Percentiles rank a stretch among this genome's conserved stretches.
Evolutionary conservation across 75 land plant genomes (phyloP).

Genomic region (Cryptomeria japonica): DNA sequence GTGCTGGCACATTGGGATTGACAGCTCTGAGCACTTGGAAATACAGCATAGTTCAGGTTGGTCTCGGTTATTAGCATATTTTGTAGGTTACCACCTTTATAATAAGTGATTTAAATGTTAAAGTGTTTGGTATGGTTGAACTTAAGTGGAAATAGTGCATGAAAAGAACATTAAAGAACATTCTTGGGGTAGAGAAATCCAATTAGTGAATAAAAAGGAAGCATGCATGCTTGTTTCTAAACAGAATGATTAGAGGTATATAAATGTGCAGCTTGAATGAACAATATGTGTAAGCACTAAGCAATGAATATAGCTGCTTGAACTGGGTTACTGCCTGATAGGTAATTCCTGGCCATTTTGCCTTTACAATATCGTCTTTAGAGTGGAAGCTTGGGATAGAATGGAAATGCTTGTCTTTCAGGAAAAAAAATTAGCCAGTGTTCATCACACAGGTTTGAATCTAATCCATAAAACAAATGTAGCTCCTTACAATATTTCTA

Average conservation of each 20-base stretch:
- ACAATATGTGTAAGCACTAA: background rate
- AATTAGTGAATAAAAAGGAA: background rate
- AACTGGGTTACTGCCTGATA: background rate
- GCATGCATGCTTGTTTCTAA: background rate
- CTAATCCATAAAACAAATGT: background rate
- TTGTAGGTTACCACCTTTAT: background rate
- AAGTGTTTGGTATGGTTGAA: background rate
- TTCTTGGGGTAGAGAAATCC: background rate
- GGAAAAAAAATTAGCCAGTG: background rate
- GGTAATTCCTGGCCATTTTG: background rate
- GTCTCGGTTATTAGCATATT: background rate
- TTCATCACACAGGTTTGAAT: background rate
- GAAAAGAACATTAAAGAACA: background rate
- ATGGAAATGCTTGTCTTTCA: background rate
- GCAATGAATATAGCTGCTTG: background rate
- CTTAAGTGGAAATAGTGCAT: background rate
- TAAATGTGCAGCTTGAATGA: background rate
- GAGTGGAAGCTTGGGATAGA: background rate
- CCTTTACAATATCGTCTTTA: background rate
- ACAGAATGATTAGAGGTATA: slow-evolving; percentile 2
- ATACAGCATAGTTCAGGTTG: slow-evolving; percentile 86
- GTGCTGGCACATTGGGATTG: slow-evolving; percentile 82
- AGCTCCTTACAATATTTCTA: background rate
- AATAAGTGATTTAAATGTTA: background rate
- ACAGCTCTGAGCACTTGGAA: slow-evolving; percentile 96